A percentile compares a stretch with the other conserved stretches of the same genome.
These are phyloP conservation scores for Globisporangium perplexum DNA, from an alignment of 352 stramenopile species.

Conservation along the genomic window DNA sequence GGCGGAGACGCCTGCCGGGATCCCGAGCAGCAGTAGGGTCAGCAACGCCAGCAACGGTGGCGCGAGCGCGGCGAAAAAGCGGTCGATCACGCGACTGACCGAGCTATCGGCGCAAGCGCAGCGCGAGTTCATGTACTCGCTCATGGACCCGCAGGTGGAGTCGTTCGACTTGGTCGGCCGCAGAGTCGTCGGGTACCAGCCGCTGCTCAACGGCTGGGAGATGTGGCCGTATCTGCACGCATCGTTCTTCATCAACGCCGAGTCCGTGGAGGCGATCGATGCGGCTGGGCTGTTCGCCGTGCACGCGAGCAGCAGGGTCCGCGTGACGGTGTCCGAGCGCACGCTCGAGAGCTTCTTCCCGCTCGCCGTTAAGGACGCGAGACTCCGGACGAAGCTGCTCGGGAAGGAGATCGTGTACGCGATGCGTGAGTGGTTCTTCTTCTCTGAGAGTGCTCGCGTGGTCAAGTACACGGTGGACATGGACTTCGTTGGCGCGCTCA, in stretches of 20 bases:
- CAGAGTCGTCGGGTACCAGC: slow-evolving; percentile 21
- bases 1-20: background rate
- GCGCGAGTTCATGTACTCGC: slow-evolving; percentile 30
- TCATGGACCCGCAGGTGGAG: slow-evolving; percentile 34
- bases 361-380: slow-evolving; percentile 18
- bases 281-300: slow-evolving; percentile 21
- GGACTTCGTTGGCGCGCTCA: slow-evolving; percentile 28
- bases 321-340: slow-evolving; percentile 26
- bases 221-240: slow-evolving; percentile 32
- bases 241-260: slow-evolving; percentile 24
- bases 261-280: slow-evolving; percentile 30
- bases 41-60: too few species aligned
- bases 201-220: slow-evolving; percentile 31
- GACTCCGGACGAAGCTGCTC: slow-evolving; percentile 20
- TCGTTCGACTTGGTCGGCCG: slow-evolving; percentile 38
- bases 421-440: slow-evolving; percentile 37
- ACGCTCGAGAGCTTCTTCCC: slow-evolving; percentile 37
- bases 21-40: background rate
- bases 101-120: slow-evolving; percentile 23
- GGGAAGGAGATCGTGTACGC: slow-evolving; percentile 32
- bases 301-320: slow-evolving; percentile 25
- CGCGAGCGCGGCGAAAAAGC: slow-evolving; percentile 16
- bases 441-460: slow-evolving; percentile 24
- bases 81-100: slow-evolving; percentile 10
- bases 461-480: slow-evolving; percentile 41